Evolutionary conservation across 352 stramenopile genomes (phyloP).

Genomic region (Phytophthora litchii): DNA sequence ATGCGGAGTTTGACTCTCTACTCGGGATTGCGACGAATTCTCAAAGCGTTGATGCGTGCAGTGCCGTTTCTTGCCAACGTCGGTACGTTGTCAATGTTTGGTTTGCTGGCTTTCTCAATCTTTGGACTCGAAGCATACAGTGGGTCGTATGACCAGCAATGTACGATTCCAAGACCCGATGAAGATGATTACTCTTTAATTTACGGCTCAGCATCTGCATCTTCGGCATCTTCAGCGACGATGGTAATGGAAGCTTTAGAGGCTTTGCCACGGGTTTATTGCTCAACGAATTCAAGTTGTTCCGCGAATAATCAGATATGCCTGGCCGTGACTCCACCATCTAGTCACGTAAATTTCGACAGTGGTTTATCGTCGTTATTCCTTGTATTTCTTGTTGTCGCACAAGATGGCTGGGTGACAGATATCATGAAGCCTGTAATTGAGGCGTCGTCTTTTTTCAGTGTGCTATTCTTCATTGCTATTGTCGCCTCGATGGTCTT

Average conservation of each 20-base stretch:
- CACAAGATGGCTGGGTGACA: slow-evolving; percentile 76
- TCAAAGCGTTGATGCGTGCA: slow-evolving; percentile 64
- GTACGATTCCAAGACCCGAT: slow-evolving; percentile 25
- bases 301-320: slow-evolving; percentile 44
- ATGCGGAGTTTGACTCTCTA: slow-evolving; percentile 70
- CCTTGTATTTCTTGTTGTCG: slow-evolving; percentile 81
- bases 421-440: slow-evolving; percentile 85
- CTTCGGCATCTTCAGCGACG: slow-evolving; percentile 14
- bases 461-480: slow-evolving; percentile 67
- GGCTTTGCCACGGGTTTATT: slow-evolving; percentile 59
- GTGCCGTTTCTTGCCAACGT: slow-evolving; percentile 83
- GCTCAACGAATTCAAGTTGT: slow-evolving; percentile 51
- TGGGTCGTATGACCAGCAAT: slow-evolving; percentile 60
- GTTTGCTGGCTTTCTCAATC: slow-evolving; percentile 78
- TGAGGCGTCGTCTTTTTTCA: slow-evolving; percentile 59
- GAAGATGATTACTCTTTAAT: slow-evolving; percentile 3
- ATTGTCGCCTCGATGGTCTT: slow-evolving; percentile 84
- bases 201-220: slow-evolving; percentile 6
- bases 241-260: slow-evolving; percentile 32
- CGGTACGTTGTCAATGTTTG: slow-evolving; percentile 71
- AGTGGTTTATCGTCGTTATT: slow-evolving; percentile 69
- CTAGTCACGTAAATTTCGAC: slow-evolving; percentile 74
- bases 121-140: slow-evolving; percentile 76
- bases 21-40: slow-evolving; percentile 65
- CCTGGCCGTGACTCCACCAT: slow-evolving; percentile 35